phyloP scores from a whole-genome alignment of 768 basidiomycete species.

The Boletus tomentosulus region DNA sequence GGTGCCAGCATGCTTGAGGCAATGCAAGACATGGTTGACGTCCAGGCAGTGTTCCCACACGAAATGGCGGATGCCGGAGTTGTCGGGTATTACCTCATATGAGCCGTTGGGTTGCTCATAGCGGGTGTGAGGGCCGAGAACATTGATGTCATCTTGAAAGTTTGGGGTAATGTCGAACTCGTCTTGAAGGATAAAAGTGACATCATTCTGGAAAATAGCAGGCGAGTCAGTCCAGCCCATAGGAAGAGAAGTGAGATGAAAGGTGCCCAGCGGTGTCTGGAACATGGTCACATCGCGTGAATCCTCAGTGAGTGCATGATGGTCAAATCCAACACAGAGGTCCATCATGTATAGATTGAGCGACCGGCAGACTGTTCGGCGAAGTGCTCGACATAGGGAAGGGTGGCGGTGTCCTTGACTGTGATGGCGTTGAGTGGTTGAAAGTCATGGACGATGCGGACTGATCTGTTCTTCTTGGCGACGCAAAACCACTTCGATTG shows the following conservation, averaged over 20 bases:
- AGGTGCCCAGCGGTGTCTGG: conserved; percentile 36
- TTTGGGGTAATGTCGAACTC: conserved; percentile 36
- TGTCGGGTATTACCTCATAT: conserved; percentile 10
- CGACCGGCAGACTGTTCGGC: conserved; percentile 12
- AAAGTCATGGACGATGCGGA: conserved; percentile 22
- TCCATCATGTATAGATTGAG: conserved; percentile 2
- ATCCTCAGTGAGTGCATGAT: neutral
- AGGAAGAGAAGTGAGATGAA: conserved; percentile 32
- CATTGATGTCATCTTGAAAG: conserved; percentile 40
- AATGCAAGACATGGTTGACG: conserved; percentile 16
- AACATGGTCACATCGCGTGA: conserved; percentile 40
- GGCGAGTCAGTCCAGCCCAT: conserved; percentile 43
- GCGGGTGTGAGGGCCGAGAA: conserved; percentile 33
- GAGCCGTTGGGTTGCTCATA: conserved; percentile 24
- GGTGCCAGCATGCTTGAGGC: conserved; percentile 31
- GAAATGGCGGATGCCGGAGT: conserved; percentile 9
- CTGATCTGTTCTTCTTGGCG: conserved; percentile 22
- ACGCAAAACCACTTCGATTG: conserved; percentile 39
- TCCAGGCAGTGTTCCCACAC: conserved; percentile 31
- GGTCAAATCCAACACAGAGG: conserved; percentile 1
- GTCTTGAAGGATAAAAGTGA: no score
- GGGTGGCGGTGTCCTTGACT: conserved; percentile 6
- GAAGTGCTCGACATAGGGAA: conserved; percentile 12
- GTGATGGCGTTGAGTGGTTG: conserved; percentile 21
- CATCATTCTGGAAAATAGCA: conserved; percentile 37